A percentile compares a stretch with the other conserved stretches of the same genome.
These are phyloP conservation scores for Sugiyamaella novakii DNA, from an alignment of 1,139 yeast species.

Conservation along the genomic window DNA sequence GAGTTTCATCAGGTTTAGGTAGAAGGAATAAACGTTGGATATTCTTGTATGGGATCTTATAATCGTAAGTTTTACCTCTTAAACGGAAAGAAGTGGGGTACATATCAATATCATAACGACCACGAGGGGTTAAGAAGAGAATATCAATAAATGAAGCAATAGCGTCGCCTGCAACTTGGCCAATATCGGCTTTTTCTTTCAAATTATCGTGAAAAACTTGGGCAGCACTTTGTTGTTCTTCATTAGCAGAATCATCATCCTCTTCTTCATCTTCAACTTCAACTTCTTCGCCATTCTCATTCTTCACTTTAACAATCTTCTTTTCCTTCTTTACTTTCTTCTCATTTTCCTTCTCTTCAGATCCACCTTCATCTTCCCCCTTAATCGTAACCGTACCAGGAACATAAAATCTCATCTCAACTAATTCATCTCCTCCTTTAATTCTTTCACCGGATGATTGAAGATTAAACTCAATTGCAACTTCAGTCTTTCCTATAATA, in stretches of 20 bases:
- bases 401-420: slow-evolving; percentile 88
- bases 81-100: slow-evolving; percentile 84
- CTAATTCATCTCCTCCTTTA: slow-evolving; percentile 90
- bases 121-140: slow-evolving; percentile 89
- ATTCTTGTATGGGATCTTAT: slow-evolving; percentile 88
- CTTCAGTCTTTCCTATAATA: slow-evolving; percentile 89
- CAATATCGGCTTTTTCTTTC: slow-evolving; percentile 94
- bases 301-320: slow-evolving; percentile 37
- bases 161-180: slow-evolving; percentile 95
- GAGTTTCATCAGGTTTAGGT: slow-evolving; percentile 93
- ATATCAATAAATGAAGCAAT: slow-evolving; percentile 91
- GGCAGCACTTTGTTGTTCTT: slow-evolving; percentile 74
- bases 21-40: slow-evolving; percentile 87
- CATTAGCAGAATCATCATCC: slow-evolving; percentile 46
- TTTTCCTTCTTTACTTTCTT: slow-evolving; percentile 40
- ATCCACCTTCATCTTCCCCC: slow-evolving; percentile 34
- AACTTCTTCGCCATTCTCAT: slow-evolving; percentile 44
- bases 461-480: slow-evolving; percentile 80
- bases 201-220: slow-evolving; percentile 84
- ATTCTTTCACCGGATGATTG: slow-evolving; percentile 57
- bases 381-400: slow-evolving; percentile 66
- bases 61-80: slow-evolving; percentile 97
- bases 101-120: slow-evolving; percentile 96
- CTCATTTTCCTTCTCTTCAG: slow-evolving; percentile 39
- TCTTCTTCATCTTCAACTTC: slow-evolving; percentile 35